Percentiles rank a stretch among this genome's conserved stretches.
These are phyloP conservation scores for Sporisorium reilianum DNA, from an alignment of 1,284 basidiomycete species.

Conservation along the genomic window DNA sequence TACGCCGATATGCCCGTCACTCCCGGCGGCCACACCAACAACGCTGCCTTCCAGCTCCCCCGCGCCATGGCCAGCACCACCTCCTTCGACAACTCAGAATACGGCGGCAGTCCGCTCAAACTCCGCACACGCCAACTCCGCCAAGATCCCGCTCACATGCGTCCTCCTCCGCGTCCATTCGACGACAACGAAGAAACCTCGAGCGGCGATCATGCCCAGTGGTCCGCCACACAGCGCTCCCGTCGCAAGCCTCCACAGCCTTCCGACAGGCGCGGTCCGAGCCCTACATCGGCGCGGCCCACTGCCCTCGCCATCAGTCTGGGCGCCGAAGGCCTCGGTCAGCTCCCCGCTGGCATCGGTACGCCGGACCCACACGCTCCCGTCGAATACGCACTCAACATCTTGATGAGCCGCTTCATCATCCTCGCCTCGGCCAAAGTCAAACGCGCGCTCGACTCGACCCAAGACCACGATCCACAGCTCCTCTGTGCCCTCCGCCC, in stretches of 20 bases:
- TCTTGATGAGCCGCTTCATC: constrained; percentile 62
- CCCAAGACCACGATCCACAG: constrained; percentile 47
- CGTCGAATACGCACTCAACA: constrained; percentile 63
- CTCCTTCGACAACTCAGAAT: constrained; percentile 39
- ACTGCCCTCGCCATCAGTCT: constrained; percentile 37
- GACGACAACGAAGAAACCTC: constrained; percentile 40
- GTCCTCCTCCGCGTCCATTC: constrained; percentile 15
- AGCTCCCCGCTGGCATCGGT: constrained; percentile 54
- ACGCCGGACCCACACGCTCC: constrained; percentile 50
- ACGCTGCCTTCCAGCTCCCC: constrained; percentile 38
- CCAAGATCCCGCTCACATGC: constrained; percentile 14
- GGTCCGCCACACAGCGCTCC: constrained; percentile 15
- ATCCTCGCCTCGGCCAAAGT: constrained; percentile 51
- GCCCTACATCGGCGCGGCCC: constrained; percentile 21
- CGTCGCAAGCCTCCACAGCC: constrained; percentile 14
- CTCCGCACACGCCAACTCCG: constrained; percentile 24
- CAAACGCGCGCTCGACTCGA: constrained; percentile 46
- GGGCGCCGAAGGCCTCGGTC: constrained; percentile 41
- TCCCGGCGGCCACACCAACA: constrained; percentile 39
- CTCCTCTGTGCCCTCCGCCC: constrained; percentile 74
- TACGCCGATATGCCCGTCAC: constrained; percentile 46
- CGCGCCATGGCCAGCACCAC: constrained; percentile 47
- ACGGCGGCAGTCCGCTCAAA: constrained; percentile 31
- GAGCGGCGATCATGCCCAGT: constrained; percentile 45
- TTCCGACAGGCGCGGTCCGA: constrained; percentile 8